Evolutionary conservation across 306 rosid species (phyloP).

Genomic region (Lithocarpus polystachyus): DNA sequence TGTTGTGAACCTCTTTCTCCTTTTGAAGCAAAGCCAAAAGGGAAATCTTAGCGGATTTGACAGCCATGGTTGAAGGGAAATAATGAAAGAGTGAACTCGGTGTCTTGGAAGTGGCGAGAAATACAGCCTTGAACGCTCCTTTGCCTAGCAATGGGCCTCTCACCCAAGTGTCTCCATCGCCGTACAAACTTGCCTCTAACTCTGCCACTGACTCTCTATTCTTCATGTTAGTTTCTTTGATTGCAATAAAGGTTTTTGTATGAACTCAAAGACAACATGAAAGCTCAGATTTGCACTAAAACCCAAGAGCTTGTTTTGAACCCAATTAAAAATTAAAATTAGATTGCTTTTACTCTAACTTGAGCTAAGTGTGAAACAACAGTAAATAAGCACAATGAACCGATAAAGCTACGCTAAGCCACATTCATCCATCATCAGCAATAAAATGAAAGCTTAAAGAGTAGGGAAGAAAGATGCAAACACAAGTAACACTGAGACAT

Average conservation of each 20-base stretch:
- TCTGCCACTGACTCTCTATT: not conserved
- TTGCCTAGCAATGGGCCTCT: slow-evolving; percentile 14
- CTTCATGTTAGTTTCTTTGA: not conserved
- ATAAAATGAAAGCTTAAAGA: too few species aligned
- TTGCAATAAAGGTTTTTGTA: not conserved
- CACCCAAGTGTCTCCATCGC: not conserved
- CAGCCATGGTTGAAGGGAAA: slow-evolving; percentile 18
- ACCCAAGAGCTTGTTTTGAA: too few species aligned
- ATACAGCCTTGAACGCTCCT: slow-evolving; percentile 30
- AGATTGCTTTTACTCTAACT: too few species aligned
- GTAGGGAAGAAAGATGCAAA: too few species aligned
- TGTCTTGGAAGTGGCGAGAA: slow-evolving; percentile 19
- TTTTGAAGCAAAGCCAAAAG: slow-evolving; percentile 10
- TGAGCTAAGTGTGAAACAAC: too few species aligned
- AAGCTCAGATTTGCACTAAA: too few species aligned
- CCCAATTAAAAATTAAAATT: too few species aligned
- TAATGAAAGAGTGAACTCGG: not conserved
- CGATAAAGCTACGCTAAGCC: too few species aligned
- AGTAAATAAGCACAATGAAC: too few species aligned
- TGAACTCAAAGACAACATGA: too few species aligned
- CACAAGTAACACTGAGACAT: too few species aligned
- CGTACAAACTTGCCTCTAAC: not conserved
- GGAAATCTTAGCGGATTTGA: slow-evolving; percentile 22
- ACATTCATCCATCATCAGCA: too few species aligned
- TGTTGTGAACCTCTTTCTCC: slow-evolving; percentile 7